These are phyloP conservation scores for Barnettozyma populi DNA, from an alignment of 805 yeast genomes.

Conservation along the genomic window DNA sequence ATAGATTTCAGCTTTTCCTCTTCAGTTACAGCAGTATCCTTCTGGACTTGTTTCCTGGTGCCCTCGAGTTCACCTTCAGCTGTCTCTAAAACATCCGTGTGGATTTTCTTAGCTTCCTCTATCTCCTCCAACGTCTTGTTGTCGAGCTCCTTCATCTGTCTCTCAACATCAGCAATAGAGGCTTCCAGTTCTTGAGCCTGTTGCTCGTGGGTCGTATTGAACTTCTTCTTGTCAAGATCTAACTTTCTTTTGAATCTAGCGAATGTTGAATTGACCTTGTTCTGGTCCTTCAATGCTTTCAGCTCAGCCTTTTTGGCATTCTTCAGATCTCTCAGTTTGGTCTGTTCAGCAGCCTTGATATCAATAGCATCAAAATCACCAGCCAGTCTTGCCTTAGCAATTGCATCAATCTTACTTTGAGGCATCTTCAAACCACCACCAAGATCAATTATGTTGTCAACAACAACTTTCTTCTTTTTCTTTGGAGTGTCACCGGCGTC, in stretches of 20 bases:
- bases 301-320: conserved; percentile 23
- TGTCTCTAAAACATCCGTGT: conserved; percentile 9
- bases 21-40: conserved; percentile 15
- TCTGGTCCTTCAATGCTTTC: conserved; percentile 22
- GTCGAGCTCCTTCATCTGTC: conserved; percentile 19
- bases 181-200: conserved; percentile 19
- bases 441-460: conserved; percentile 22
- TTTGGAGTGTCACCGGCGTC: not conserved
- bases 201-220: conserved; percentile 14
- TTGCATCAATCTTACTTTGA: conserved; percentile 22
- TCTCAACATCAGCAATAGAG: conserved; percentile 18
- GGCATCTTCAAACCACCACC: conserved; percentile 27
- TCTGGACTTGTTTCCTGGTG: conserved; percentile 15
- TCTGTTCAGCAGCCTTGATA: conserved; percentile 22
- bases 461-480: conserved; percentile 16
- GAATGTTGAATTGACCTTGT: conserved; percentile 21
- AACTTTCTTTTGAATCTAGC: conserved; percentile 24
- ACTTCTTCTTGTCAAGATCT: conserved; percentile 19
- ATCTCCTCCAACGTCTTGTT: conserved; percentile 20
- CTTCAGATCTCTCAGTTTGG: conserved; percentile 19
- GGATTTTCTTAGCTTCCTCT: conserved; percentile 12
- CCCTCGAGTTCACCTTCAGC: conserved; percentile 19
- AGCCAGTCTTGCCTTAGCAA: conserved; percentile 22
- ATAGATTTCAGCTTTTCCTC: conserved; percentile 15
- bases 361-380: conserved; percentile 19